Percentiles rank a stretch among this genome's conserved stretches.
Conservation (phyloP, 306 rosid genomes). For the Argentina anserina region DNA sequence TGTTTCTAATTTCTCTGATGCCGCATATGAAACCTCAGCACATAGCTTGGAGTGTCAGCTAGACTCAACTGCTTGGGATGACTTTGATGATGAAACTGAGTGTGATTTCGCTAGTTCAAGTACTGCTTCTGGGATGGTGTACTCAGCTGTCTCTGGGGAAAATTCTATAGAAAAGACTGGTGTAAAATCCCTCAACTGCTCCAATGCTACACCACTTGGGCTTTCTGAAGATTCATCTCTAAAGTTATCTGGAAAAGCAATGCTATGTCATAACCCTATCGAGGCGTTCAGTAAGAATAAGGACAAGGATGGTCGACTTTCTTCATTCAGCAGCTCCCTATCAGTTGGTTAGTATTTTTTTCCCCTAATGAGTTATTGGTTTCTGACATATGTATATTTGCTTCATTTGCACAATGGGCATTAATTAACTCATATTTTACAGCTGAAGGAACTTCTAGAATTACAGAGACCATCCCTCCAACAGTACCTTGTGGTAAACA, state of each 20-base stretch:
- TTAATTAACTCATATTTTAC: slow-evolving; percentile 23
- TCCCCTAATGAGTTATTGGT: not conserved
- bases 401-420: not conserved
- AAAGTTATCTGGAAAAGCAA: slow-evolving; percentile 4
- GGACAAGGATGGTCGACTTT: slow-evolving; percentile 22
- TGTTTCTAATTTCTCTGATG: slow-evolving; percentile 28
- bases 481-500: slow-evolving; percentile 19
- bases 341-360: slow-evolving; percentile 48
- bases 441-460: slow-evolving; percentile 26
- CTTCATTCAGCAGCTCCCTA: slow-evolving; percentile 31
- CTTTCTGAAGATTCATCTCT: slow-evolving; percentile 27
- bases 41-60: not conserved
- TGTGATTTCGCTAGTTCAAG: slow-evolving; percentile 13
- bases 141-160: slow-evolving; percentile 27
- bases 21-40: not conserved
- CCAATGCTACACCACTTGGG: slow-evolving; percentile 23
- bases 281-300: slow-evolving; percentile 26
- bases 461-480: slow-evolving; percentile 25
- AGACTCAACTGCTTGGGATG: not conserved
- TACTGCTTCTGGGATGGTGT: slow-evolving; percentile 9
- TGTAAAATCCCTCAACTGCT: slow-evolving; percentile 24
- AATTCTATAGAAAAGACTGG: slow-evolving; percentile 13
- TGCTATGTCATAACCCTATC: not conserved
- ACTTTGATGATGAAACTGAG: not conserved
- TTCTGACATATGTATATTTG: not conserved